phyloP scores from a whole-genome alignment of 305 asterid species.

The Salvia sclarea region DNA sequence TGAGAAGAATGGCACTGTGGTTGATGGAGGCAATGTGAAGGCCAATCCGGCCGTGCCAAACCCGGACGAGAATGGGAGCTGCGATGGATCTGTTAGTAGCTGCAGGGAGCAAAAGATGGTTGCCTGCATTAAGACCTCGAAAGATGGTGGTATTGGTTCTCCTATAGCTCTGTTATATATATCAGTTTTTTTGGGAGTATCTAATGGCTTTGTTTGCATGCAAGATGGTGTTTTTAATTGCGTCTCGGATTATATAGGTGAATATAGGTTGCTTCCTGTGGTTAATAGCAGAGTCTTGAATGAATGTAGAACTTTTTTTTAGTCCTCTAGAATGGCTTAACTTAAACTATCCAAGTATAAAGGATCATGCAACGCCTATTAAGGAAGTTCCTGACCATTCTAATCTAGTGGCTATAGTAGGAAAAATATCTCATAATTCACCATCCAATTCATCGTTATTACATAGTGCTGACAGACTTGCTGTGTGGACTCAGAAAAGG shows the following conservation, averaged over 20 bases:
- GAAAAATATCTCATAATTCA: slow-evolving; percentile 17
- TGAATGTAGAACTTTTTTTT: slow-evolving; percentile 2
- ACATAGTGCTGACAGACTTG: slow-evolving; percentile 6
- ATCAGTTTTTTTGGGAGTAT: background rate
- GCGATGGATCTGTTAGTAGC: slow-evolving; percentile 32
- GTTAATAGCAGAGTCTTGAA: slow-evolving; percentile 4
- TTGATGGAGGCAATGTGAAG: slow-evolving; percentile 26
- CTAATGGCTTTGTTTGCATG: slow-evolving; percentile 14
- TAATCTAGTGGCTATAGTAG: background rate
- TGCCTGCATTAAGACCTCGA: slow-evolving; percentile 43
- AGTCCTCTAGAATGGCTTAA: background rate
- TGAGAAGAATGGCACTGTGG: slow-evolving; percentile 16
- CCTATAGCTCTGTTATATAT: slow-evolving; percentile 7
- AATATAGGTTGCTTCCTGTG: background rate
- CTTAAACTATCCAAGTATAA: slow-evolving; percentile 6
- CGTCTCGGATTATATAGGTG: slow-evolving; percentile 14
- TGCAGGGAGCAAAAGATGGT: slow-evolving; percentile 37
- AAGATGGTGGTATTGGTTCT: slow-evolving; percentile 31
- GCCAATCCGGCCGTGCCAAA: slow-evolving; percentile 13
- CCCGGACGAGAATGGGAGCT: slow-evolving; percentile 32
- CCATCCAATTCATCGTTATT: background rate
- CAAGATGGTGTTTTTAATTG: slow-evolving; percentile 21
- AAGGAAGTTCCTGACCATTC: background rate
- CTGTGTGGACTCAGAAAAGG: slow-evolving; percentile 5
- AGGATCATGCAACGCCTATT: background rate